Percentiles rank a stretch among this genome's conserved stretches.
Conservation (phyloP, 306 rosid genomes). For the Fagus sylvatica region DNA sequence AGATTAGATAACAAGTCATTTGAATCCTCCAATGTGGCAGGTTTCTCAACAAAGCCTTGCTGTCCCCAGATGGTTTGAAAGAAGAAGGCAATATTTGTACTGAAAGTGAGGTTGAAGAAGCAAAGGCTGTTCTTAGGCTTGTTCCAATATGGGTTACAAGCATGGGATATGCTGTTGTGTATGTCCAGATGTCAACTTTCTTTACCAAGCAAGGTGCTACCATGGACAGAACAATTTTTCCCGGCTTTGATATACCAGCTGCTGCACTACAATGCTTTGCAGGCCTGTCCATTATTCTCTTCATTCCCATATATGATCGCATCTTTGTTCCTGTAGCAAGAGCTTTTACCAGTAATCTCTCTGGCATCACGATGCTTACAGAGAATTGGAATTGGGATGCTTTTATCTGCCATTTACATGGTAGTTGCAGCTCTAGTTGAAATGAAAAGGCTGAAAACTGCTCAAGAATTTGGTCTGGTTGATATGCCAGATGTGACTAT, state of each 20-base stretch:
- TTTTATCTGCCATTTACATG: constrained; percentile 39
- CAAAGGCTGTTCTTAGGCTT: constrained; percentile 45
- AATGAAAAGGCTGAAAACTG: constrained; percentile 55
- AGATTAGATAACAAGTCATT: too few species aligned
- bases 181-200: constrained; percentile 50
- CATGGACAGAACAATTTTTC: constrained; percentile 49
- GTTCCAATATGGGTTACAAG: constrained; percentile 49
- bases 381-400: constrained; percentile 66
- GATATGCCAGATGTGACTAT: constrained; percentile 50
- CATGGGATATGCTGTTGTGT: constrained; percentile 41
- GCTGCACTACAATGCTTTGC: constrained; percentile 60
- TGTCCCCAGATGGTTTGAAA: constrained; percentile 25
- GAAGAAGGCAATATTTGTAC: constrained; percentile 24
- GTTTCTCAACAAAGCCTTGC: constrained; percentile 50
- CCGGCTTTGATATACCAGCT: constrained; percentile 48
- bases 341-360: constrained; percentile 45
- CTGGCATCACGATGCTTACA: constrained; percentile 74
- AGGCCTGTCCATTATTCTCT: constrained; percentile 28
- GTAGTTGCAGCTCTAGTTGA: constrained; percentile 59
- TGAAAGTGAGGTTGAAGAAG: constrained; percentile 46
- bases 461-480: constrained; percentile 48
- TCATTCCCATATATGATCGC: constrained; percentile 56
- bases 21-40: constrained; percentile 20
- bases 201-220: constrained; percentile 58
- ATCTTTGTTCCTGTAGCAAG: constrained; percentile 53